These are phyloP conservation scores for Sphagnum fallax DNA, from an alignment of 228 moss, liverwort and hornwort genomes.

Conservation along the genomic window DNA sequence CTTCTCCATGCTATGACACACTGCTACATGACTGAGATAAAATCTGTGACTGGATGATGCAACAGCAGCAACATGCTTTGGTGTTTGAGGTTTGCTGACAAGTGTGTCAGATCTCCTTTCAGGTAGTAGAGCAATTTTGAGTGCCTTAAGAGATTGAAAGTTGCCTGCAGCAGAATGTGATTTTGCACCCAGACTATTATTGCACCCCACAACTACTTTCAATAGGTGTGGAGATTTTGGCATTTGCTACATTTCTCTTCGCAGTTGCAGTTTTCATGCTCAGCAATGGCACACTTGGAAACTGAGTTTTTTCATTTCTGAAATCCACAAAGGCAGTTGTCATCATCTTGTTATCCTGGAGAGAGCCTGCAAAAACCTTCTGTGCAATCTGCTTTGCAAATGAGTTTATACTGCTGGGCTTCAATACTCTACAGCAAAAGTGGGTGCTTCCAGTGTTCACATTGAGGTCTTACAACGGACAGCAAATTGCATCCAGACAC, in stretches of 20 bases:
- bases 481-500: too few species aligned
- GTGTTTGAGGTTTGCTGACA: conserved; percentile 6
- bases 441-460: too few species aligned
- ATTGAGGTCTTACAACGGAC: too few species aligned
- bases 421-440: too few species aligned
- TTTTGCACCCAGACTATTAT: conserved; percentile 1
- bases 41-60: conserved; percentile 11
- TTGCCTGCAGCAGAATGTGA: conserved; percentile 1
- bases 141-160: conserved; percentile 11
- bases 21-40: conserved; percentile 6
- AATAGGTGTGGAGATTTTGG: conserved; percentile 14
- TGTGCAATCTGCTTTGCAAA: conserved; percentile 18
- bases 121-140: conserved; percentile 12
- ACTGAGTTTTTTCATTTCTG: conserved; percentile 16
- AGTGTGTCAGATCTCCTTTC: conserved; percentile 13
- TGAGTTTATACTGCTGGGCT: too few species aligned
- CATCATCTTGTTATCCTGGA: conserved; percentile 1
- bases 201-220: conserved; percentile 18
- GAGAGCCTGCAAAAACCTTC: conserved; percentile 4
- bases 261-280: conserved; percentile 11
- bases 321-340: conserved; percentile 8
- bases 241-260: conserved; percentile 11
- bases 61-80: not conserved
- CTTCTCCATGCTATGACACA: conserved; percentile 22
- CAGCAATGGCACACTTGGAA: not conserved